phyloP scores from a whole-genome alignment of 225 moss, liverwort and hornwort genomes.

The Marchantia polymorpha region DNA sequence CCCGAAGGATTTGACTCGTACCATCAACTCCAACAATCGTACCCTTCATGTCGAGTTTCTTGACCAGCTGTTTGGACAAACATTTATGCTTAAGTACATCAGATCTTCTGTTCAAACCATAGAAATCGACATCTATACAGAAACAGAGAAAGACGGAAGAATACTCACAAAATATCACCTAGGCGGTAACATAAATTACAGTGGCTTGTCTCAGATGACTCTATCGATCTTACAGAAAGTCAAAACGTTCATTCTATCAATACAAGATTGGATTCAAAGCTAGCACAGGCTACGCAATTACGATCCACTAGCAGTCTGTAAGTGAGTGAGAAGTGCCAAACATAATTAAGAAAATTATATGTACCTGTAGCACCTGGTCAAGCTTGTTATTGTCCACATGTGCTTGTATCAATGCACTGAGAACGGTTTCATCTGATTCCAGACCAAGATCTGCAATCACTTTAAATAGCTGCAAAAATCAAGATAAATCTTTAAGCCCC shows the following conservation, averaged over 20 bases:
- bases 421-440: background rate
- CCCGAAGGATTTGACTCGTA: slow-evolving; percentile 58
- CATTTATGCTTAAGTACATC: background rate
- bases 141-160: background rate
- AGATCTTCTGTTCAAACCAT: background rate
- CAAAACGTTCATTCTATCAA: no score
- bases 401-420: background rate
- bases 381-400: slow-evolving; percentile 11
- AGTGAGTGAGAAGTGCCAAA: no score
- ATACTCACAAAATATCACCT: background rate
- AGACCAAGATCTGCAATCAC: slow-evolving; percentile 17
- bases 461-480: slow-evolving; percentile 17
- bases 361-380: slow-evolving; percentile 17
- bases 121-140: background rate
- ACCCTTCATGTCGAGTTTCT: slow-evolving; percentile 44
- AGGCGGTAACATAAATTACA: no score
- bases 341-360: background rate
- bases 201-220: background rate
- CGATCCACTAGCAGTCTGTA: no score
- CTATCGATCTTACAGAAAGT: no score
- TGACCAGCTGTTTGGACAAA: slow-evolving; percentile 46
- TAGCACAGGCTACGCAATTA: no score
- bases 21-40: slow-evolving; percentile 40
- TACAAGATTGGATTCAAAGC: no score
- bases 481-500: background rate